phyloP scores from a whole-genome alignment of 176 grass and related monocot species.

The Avena atlantica region DNA sequence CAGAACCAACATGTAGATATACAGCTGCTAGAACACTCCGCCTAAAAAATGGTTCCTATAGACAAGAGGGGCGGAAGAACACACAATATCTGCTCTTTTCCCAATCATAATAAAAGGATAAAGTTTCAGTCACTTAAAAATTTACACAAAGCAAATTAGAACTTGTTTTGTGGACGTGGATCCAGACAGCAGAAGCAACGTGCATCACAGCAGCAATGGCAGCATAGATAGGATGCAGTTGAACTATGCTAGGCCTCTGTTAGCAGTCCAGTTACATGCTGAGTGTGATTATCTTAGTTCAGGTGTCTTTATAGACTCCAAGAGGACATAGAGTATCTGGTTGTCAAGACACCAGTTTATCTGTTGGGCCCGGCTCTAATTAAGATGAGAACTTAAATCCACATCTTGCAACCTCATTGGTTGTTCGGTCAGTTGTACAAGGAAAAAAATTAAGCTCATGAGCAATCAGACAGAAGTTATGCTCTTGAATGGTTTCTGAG shows the following conservation, averaged over 20 bases:
- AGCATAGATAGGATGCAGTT: neutral
- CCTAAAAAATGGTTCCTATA: neutral
- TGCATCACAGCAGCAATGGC: constrained; percentile 8
- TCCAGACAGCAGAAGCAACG: neutral
- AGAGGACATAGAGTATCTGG: constrained; percentile 9
- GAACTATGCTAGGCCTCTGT: neutral
- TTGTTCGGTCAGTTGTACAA: neutral
- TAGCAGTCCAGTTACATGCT: constrained; percentile 7
- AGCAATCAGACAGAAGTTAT: neutral
- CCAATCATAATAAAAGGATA: neutral
- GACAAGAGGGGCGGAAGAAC: neutral
- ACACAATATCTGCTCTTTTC: neutral
- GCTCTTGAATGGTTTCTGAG: constrained; percentile 3
- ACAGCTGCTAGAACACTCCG: constrained; percentile 5
- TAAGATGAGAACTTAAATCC: neutral
- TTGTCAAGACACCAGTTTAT: constrained; percentile 6
- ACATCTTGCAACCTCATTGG: neutral
- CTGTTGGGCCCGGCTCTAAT: neutral
- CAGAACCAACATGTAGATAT: constrained; percentile 42
- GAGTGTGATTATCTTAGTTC: neutral
- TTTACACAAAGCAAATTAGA: neutral
- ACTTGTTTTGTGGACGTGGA: neutral
- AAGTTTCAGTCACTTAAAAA: constrained; percentile 22
- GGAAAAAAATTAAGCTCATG: neutral
- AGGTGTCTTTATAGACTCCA: neutral